A percentile compares a stretch with the other conserved stretches of the same genome.
phyloP scores from a whole-genome alignment of 140 eudicot species.

The Ambrosia hybrid region DNA sequence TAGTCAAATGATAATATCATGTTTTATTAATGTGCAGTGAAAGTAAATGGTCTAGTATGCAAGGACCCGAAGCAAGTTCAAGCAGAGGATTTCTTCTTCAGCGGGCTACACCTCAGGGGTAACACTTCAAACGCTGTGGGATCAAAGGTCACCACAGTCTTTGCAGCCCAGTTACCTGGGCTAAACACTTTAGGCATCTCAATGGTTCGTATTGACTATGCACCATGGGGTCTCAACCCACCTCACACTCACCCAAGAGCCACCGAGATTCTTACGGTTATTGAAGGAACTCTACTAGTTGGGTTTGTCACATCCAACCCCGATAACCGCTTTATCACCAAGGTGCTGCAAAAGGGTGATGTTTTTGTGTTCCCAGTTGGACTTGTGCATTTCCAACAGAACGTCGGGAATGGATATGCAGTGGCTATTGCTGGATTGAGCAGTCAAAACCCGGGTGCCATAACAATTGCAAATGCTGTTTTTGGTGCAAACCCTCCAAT shows the following conservation, averaged over 20 bases:
- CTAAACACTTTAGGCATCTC: slow-evolving; percentile 47
- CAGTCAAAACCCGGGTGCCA: slow-evolving; percentile 47
- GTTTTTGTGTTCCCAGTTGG: slow-evolving; percentile 40
- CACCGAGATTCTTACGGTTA: slow-evolving; percentile 38
- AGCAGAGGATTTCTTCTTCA: slow-evolving; percentile 37
- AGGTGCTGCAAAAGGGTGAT: slow-evolving; percentile 38
- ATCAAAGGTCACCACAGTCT: slow-evolving; percentile 35
- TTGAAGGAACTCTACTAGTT: slow-evolving; percentile 34
- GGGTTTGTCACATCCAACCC: slow-evolving; percentile 46
- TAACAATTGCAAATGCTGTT: slow-evolving; percentile 39
- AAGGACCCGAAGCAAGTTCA: slow-evolving; percentile 39
- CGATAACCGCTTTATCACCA: slow-evolving; percentile 27
- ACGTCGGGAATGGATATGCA: slow-evolving; percentile 31
- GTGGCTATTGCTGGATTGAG: slow-evolving; percentile 38
- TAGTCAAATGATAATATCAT: not conserved
- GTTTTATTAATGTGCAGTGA: slow-evolving; percentile 24
- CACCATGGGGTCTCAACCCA: slow-evolving; percentile 41
- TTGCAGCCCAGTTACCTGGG: slow-evolving; percentile 36
- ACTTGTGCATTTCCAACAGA: slow-evolving; percentile 39
- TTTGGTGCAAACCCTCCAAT: slow-evolving; percentile 39
- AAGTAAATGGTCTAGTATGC: slow-evolving; percentile 31
- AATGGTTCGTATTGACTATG: slow-evolving; percentile 39
- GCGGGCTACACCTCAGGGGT: slow-evolving; percentile 43
- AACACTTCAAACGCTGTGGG: slow-evolving; percentile 39
- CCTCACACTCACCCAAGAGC: slow-evolving; percentile 53